A percentile compares a stretch with the other conserved stretches of the same genome.
phyloP scores from a whole-genome alignment of 78 protist species.

The Dictyostelium capitatum region DNA sequence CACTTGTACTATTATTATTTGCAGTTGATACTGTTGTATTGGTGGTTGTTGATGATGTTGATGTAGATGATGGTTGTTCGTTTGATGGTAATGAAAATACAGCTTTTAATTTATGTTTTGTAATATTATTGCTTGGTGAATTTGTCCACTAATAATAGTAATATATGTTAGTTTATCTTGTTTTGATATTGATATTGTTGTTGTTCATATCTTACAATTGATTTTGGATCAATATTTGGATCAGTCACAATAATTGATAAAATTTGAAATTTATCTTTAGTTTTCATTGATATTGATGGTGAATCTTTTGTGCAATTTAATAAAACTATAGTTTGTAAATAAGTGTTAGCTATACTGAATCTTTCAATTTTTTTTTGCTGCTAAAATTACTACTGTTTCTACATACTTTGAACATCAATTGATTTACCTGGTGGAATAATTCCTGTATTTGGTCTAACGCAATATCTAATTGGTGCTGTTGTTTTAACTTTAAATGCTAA shows the following conservation, averaged over 20 bases:
- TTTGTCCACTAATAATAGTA: conserved; percentile 45
- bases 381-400: neutral
- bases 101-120: conserved; percentile 74
- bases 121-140: conserved; percentile 31
- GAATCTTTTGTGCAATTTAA: conserved; percentile 68
- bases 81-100: conserved; percentile 50
- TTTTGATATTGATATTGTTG: neutral
- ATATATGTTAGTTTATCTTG: neutral
- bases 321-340: conserved; percentile 11
- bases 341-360: neutral
- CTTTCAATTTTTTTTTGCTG: neutral
- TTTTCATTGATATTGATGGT: conserved; percentile 74
- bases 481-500: conserved; percentile 87
- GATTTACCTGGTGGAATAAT: conserved; percentile 82
- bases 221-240: conserved; percentile 47
- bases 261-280: conserved; percentile 81
- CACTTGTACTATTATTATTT: neutral
- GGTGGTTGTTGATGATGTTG: neutral
- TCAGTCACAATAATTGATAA: conserved; percentile 47
- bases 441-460: conserved; percentile 89
- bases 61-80: conserved; percentile 1
- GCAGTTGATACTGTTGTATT: neutral
- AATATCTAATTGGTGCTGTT: conserved; percentile 87
- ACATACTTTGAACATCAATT: conserved; percentile 71
- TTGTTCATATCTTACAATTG: conserved; percentile 21